Percentiles rank a stretch among this genome's conserved stretches.
These are phyloP conservation scores for Neocallimastix lanati DNA, from an alignment of 192 early-diverging fungal species.

Conservation along the genomic window DNA sequence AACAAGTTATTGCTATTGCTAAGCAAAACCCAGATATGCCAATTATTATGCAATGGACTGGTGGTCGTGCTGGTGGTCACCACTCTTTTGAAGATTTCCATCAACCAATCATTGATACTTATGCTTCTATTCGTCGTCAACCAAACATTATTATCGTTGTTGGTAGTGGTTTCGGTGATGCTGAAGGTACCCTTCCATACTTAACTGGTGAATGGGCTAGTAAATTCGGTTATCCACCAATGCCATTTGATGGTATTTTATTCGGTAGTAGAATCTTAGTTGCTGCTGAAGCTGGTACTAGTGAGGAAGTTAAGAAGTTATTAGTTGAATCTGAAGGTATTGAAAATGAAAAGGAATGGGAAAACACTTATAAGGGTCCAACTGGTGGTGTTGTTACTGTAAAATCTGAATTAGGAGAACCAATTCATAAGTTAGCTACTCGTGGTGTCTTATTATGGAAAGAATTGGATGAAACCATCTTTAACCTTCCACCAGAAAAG, in stretches of 20 bases:
- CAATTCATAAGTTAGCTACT: conserved; percentile 80
- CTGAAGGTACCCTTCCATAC: conserved; percentile 69
- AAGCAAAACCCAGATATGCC: conserved; percentile 62
- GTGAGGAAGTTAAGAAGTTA: conserved; percentile 60
- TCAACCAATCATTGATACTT: conserved; percentile 72
- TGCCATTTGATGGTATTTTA: conserved; percentile 90
- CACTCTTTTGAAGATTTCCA: conserved; percentile 94
- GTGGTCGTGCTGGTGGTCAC: conserved; percentile 88
- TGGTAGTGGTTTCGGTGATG: conserved; percentile 81
- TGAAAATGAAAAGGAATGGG: conserved; percentile 59
- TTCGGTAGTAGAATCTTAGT: conserved; percentile 96
- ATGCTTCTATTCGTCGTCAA: conserved; percentile 59
- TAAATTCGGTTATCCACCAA: conserved; percentile 60
- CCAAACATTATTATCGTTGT: conserved; percentile 69
- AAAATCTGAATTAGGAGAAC: conserved; percentile 78
- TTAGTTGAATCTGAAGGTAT: conserved; percentile 73
- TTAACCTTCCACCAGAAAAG: conserved; percentile 68
- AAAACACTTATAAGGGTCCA: conserved; percentile 56
- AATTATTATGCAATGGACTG: conserved; percentile 88
- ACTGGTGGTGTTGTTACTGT: conserved; percentile 68
- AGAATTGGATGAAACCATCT: conserved; percentile 65
- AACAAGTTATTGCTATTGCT: conserved; percentile 68
- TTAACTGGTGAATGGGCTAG: conserved; percentile 82
- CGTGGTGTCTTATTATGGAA: conserved; percentile 59
- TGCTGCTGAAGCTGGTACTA: conserved; percentile 67